Conservation (phyloP, 2,329 filamentous ascomycete genomes). For the Fusarium euwallaceae region DNA sequence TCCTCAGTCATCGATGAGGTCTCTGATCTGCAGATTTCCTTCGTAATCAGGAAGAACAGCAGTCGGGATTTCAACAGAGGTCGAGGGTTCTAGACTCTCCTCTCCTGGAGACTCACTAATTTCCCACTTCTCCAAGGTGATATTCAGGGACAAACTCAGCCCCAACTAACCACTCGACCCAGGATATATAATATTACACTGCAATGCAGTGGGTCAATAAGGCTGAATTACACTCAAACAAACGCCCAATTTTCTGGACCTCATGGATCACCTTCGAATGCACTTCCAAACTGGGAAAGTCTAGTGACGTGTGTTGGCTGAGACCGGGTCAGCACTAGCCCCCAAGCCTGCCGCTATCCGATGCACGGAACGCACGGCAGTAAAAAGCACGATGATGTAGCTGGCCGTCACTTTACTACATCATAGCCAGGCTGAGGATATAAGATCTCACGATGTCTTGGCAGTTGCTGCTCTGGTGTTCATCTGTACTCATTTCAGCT, state of each 20-base stretch:
- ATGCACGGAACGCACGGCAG: constrained; percentile 18
- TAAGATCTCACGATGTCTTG: background rate
- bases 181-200: background rate
- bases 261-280: background rate
- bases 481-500: background rate
- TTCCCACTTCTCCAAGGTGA: background rate
- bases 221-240: background rate
- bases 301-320: background rate
- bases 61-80: too few relatives aligned
- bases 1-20: too few relatives aligned
- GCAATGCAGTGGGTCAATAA: background rate
- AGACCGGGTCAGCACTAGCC: constrained; percentile 1
- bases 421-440: constrained; percentile 12
- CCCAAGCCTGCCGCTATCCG: background rate
- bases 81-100: too few relatives aligned
- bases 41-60: too few relatives aligned
- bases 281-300: background rate
- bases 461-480: background rate
- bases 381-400: constrained; percentile 5
- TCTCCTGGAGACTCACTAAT: background rate
- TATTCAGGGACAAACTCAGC: background rate
- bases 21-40: too few relatives aligned
- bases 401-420: background rate
- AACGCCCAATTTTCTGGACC: background rate
- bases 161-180: background rate